Base-by-base conservation (phyloP, 345 rosid species). In the Carallia brachiata region DNA sequence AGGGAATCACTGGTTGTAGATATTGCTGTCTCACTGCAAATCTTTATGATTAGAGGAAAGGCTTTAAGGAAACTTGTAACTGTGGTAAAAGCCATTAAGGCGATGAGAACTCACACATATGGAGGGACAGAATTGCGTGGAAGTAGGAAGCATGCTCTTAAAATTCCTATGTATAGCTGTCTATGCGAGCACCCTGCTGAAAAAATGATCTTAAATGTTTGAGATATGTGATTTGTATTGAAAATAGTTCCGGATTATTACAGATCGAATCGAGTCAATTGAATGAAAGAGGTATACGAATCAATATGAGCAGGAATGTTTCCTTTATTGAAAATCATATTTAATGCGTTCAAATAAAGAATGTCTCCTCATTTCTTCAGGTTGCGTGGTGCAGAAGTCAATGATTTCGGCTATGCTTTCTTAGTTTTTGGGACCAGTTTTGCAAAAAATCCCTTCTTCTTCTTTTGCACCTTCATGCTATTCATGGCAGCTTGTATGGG, bases 61-160 rank as follows among this genome's bases (percentile, higher is more conserved):
- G 72, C 68, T 62, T 74, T 83, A 19, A 84, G 73, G 78, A 77
- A 61, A 54, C 58, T 79, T 47, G 67, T 48, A 63, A 76, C 79
- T 61, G 9, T 61, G 56, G 32, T 81, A 7, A 62, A 53, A 63
- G 83, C 82, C 44, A 79, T 27, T 12, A 65, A 63, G 57, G 75
- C 78, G 44, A 78, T 67, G 75, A 23, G 23, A 63, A 52, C 70
- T 52, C 69, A 81, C 73, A 68, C 77, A 9, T 81, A 78, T 15
- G 84, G 84, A 63, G 84, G 70, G 69, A 72, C 78, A 66, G 62
- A 75, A 18, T 65, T 81, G 75, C 75, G 54, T 52, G 82, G 84
- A 61, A 75, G 69, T 36, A 69, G 81, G 37, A 66, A 66, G 16
- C 84, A 78, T 69, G 50, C 64, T 58, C 67, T 81, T 70, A 75